Base-by-base conservation (phyloP, 768 basidiomycete species). In the Boletus insuetus region DNA sequence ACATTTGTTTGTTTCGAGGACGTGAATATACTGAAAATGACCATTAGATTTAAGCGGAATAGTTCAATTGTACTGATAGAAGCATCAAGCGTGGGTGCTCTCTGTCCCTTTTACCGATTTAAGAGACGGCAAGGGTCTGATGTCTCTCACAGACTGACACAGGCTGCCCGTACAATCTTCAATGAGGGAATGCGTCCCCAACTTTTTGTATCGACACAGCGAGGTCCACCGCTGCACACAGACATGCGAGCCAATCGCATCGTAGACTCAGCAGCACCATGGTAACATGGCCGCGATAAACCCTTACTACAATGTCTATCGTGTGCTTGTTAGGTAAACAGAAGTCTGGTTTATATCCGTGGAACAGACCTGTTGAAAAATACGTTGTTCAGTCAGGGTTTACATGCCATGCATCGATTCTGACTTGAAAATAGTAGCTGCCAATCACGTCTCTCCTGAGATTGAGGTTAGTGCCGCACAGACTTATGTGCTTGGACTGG, bases 91-190 rank as follows among this genome's bases (percentile, higher is more conserved):
- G 49, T 47, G 53, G 49, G 61, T 57, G 51, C 49, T 44, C 9
- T 47, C 10, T 22, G 39, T 39, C 24, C 1, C 6, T 16, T 49
- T 67, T 55, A 22, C 65, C 64, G 44, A 40, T 61, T 65, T 54
- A 46, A 66, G 64, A 51, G 54, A 54, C 52, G 41, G 34, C 24
- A 34, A 48, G 49, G 16, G 22, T 39, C 20, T 49, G 40, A 51
- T 42, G 20, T 32, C 53, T 64, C 54, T 53, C 51, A 58, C 45
- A 59, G 50, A 46, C 39, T 38, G 45, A 54, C 16, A n/a, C 22
- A 51, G 42, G 37, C 40, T 42, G 35, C 19, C 31, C 37, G 22
- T 46, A 39, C 22, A 8, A 26, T 50, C 31, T 51, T 34, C 37
- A 19, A 56, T 41, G 53, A 51, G 60, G 38, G 49, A 44, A 26